These are phyloP conservation scores for Aegilops tauschii DNA, from an alignment of 176 grass and related monocot genomes.

Conservation along the genomic window DNA sequence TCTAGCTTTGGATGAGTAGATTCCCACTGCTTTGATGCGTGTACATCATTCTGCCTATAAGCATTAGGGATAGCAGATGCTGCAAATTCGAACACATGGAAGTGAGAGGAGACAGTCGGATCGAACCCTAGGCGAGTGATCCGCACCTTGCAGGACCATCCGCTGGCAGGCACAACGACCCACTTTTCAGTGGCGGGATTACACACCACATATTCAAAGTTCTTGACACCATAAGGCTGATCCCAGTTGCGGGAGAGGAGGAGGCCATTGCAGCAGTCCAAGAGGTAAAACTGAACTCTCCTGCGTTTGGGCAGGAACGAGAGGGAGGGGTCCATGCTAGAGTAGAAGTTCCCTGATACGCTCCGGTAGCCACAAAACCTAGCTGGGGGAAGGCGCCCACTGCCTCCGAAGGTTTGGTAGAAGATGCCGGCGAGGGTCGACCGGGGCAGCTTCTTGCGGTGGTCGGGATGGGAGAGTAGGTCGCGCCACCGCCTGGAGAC, in stretches of 20 bases:
- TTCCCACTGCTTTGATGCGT: background rate
- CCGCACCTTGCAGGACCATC: background rate
- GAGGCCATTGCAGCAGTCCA: slow-evolving; percentile 4
- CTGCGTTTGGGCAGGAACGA: background rate
- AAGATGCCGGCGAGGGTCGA: background rate
- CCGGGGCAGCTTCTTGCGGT: background rate
- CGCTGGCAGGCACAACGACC: background rate
- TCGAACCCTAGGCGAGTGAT: background rate
- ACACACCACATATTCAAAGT: background rate
- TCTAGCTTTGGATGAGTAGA: background rate
- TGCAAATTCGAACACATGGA: background rate
- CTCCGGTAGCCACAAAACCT: background rate
- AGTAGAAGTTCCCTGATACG: background rate
- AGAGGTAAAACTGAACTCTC: background rate
- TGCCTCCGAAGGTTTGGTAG: background rate
- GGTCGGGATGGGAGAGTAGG: background rate
- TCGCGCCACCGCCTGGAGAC: background rate
- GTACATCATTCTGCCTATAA: no score
- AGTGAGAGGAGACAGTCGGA: background rate
- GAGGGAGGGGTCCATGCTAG: background rate
- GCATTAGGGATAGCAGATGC: no score
- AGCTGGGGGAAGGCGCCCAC: no score
- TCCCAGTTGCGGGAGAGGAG: background rate
- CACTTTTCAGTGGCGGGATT: background rate
- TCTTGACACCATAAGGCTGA: background rate